Evolutionary conservation across 257 asterid genomes (phyloP), one percentile per base, ranked within the genome.

Genomic region (Solanum neorickii): DNA sequence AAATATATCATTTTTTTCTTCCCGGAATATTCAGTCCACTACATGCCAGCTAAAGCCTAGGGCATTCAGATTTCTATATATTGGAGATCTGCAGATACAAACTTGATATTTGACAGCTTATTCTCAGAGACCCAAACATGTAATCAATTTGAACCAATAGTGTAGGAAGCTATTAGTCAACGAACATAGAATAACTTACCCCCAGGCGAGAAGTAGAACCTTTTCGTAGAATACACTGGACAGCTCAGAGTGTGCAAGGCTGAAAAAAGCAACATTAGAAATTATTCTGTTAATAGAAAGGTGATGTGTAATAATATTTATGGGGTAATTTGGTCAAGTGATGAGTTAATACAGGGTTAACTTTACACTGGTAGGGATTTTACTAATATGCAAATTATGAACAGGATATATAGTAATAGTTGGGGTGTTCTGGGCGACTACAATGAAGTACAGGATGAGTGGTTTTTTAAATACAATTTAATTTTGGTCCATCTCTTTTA

Each of bases 121-220:
- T 52, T 49, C 46, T 18, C 46, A 49, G 85, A 82, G 69, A 82
- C 49, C 85, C 69, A 82, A 29, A 10, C 21, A 52, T 29, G 8
- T 31, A 16, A 49, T 80, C 44, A 47, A 6, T 80, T 47, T 80
- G 44, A 80, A 80, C 18, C 29, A 49, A 80, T 47, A 47, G 68
- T 10, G 5, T 31, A 49, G 20, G 62, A 49, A 82, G 12, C 69
- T 49, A 49, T 49, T 29, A 16, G 31, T 69, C 9, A 82, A 49
- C 15, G 7, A 49, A 49, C 46, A 49, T 18, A 49, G 85, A 82
- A 82, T 31, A 25, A 91, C 98, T 95, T 89, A 96, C 99, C 99
- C 99, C 96, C 95, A 94, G 60, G 98, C 98, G 85, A 96, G 99
- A 86, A 95, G 94, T 87, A 96, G 99, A 92, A 96, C 97, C 93